Evolutionary conservation across 2,329 filamentous ascomycete species (phyloP).

Genomic region (Ophiostoma triangulosporum): DNA sequence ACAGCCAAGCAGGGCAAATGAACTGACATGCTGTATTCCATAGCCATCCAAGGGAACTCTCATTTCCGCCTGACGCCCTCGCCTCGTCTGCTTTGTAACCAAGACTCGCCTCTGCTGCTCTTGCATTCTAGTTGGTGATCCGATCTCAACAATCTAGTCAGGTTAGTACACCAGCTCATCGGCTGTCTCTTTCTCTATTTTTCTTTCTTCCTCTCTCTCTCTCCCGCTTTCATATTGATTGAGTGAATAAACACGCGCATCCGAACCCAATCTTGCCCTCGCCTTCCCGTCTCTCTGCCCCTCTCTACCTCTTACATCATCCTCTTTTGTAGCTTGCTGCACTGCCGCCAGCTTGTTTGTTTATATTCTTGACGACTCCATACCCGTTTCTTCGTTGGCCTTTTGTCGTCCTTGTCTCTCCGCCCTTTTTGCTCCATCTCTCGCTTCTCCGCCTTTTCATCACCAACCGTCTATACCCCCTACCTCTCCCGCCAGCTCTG

Average conservation of each 20-base stretch:
- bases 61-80: conserved; percentile 6
- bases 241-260: not conserved
- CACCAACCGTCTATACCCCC: conserved; percentile 1
- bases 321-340: not conserved
- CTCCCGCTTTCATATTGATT: not conserved
- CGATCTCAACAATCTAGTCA: not conserved
- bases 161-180: conserved; percentile 1
- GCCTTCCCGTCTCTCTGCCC: not conserved
- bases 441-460: conserved; percentile 10
- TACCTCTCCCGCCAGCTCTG: conserved; percentile 7
- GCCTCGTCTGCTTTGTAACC: not conserved
- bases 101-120: not conserved
- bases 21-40: conserved; percentile 5
- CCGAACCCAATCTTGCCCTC: not conserved
- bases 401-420: not conserved
- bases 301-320: not conserved
- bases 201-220: not conserved
- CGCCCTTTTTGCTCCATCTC: not conserved
- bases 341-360: not conserved
- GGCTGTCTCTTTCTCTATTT: not conserved
- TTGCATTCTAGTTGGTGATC: not conserved
- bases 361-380: not conserved
- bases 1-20: conserved; percentile 1
- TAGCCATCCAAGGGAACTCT: not conserved
- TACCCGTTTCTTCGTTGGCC: not conserved